phyloP scores from a whole-genome alignment of 768 basidiomycete genomes.

The Rhodotorula babjevae region DNA sequence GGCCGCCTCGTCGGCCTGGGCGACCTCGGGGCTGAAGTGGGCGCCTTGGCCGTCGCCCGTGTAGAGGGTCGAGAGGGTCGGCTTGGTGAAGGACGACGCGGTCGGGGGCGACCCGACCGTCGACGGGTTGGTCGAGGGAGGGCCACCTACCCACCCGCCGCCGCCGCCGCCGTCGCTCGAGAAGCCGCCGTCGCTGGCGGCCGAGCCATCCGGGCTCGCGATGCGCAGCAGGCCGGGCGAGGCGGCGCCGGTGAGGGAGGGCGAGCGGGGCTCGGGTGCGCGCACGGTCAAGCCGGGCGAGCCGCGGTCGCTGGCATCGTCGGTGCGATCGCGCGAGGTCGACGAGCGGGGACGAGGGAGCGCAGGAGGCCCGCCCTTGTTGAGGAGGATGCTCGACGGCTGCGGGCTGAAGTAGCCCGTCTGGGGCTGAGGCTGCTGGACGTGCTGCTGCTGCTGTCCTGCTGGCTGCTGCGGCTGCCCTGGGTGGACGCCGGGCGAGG shows the following conservation, averaged over 20 bases:
- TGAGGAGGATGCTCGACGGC: slow-evolving; percentile 20
- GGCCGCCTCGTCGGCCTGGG: not conserved
- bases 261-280: not conserved
- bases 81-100: not conserved
- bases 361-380: slow-evolving; percentile 9
- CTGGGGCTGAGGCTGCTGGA: not conserved
- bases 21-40: not conserved
- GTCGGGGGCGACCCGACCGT: not conserved
- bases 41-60: not conserved
- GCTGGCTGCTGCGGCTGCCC: not conserved
- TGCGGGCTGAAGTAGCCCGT: not conserved
- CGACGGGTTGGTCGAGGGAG: not conserved
- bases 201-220: slow-evolving; percentile 5
- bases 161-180: not conserved
- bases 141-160: too few relatives aligned
- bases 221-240: not conserved
- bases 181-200: slow-evolving; percentile 16
- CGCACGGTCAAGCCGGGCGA: not conserved
- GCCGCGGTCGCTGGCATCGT: not conserved
- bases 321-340: not conserved
- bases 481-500: slow-evolving; percentile 1
- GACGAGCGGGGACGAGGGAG: not conserved
- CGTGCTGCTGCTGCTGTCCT: not conserved
- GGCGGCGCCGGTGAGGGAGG: not conserved
- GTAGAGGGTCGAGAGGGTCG: slow-evolving; percentile 10